Base-by-base conservation (phyloP, 805 yeast species). In the Hanseniaspora nectarophila region DNA sequence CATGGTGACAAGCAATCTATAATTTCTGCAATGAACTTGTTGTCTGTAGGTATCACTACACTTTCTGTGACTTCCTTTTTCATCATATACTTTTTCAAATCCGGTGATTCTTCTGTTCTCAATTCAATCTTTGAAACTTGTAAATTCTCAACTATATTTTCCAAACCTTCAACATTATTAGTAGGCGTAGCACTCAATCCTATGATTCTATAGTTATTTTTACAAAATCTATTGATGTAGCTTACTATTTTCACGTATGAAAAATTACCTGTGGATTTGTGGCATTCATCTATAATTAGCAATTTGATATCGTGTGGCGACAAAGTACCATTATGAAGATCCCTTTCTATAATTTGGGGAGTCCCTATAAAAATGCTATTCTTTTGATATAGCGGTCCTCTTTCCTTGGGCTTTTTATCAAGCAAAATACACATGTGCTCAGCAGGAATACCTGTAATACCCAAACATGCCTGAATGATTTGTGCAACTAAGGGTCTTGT, bases 171-270 rank as follows among this genome's bases (percentile, higher is more conserved):
- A 1, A 86, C 75, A 54, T 82, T 82, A 0, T 95, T 73, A 0
- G 96, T 92, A 0, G 99, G 99, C 0, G 99, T 92, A 1, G 99
- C 99, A 0, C 97, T 88, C 56, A 92, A 70, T 0, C 95, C 97
- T 48, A 92, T 65, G 0, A 89, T 70, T 43, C 98, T 70, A 58
- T 80, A 82, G 1, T 85, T 77, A n/a, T 39, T 26, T 1, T 77
- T 72, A 55, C 78, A 81, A 61, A 78, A 80, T 48, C 85, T 66
- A 28, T 74, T 73, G 12, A 85, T 63, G 58, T 77, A 80, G 56
- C 77, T 71, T 2, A 85, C 85, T n/a, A 90, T 89, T 53, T 84
- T 82, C 44, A 82, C 82, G 61, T 90, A 90, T 0, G 97, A 84
- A 62, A 88, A 89, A 51, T 85, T 82, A 0, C 96, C 96, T 48